Conservation (phyloP, 1,139 yeast genomes). For the Debaryomyces singareniensis region DNA sequence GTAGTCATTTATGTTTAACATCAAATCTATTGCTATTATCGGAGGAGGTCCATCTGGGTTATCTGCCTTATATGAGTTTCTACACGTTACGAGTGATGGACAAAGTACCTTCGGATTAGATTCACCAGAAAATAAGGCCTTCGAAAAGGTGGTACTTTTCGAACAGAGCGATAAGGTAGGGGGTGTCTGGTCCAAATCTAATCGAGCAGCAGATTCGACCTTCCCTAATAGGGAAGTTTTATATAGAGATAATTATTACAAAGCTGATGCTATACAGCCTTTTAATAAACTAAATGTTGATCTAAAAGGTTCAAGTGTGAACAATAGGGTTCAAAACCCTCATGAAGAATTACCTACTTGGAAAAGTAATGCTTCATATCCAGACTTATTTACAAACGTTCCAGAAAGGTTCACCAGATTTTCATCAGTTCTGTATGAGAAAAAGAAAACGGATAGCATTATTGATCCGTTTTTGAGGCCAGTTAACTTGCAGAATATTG, state of each 20-base stretch:
- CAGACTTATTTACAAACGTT: constrained; percentile 5
- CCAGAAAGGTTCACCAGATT: constrained; percentile 5
- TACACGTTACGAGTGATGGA: constrained; percentile 12
- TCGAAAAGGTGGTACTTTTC: constrained; percentile 5
- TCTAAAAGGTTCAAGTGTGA: constrained; percentile 9
- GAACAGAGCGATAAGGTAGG: constrained; percentile 5
- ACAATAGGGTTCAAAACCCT: constrained; percentile 4
- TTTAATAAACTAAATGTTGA: too few species aligned
- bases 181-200: constrained; percentile 4
- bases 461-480: constrained; percentile 5
- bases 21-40: constrained; percentile 12
- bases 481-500: constrained; percentile 1
- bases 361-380: constrained; percentile 4
- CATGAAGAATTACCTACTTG: constrained; percentile 15
- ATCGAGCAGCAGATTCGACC: constrained; percentile 4
- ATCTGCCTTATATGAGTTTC: constrained; percentile 13
- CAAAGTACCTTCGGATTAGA: constrained; percentile 8
- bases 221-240: constrained; percentile 24
- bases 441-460: constrained; percentile 12
- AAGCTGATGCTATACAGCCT: constrained; percentile 15
- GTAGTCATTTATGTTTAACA: too few species aligned
- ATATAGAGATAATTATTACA: constrained; percentile 20
- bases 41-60: constrained; percentile 16
- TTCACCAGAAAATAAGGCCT: constrained; percentile 3
- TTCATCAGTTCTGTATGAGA: constrained; percentile 9